A percentile compares a stretch with the other conserved stretches of the same genome.
Conservation (phyloP, 106 monocot genomes). For the Phalaenopsis equestris region DNA sequence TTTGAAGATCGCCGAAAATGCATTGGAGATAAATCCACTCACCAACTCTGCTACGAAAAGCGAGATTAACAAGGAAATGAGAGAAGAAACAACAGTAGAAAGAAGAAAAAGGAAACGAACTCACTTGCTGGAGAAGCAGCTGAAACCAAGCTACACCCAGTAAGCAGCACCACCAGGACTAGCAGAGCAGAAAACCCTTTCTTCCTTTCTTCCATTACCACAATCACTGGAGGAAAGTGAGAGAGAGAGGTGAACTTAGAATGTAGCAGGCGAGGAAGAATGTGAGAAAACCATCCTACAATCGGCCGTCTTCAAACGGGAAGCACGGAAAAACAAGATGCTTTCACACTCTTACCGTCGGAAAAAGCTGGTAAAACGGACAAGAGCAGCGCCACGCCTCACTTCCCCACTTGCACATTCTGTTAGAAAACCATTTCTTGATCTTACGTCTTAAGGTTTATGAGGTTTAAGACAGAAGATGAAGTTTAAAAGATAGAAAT, state of each 20-base stretch:
- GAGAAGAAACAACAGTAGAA: background rate
- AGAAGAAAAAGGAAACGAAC: conserved; percentile 2
- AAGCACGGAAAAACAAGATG: background rate
- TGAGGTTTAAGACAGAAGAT: background rate
- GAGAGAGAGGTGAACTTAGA: background rate
- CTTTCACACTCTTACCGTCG: background rate
- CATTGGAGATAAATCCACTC: conserved; percentile 66
- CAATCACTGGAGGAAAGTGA: background rate
- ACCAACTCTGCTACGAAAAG: conserved; percentile 33
- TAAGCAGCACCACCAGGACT: conserved; percentile 25
- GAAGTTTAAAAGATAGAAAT: background rate
- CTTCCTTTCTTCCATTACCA: conserved; percentile 13
- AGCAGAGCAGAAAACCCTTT: conserved; percentile 12
- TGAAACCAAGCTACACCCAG: conserved; percentile 22
- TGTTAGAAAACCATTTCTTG: background rate
- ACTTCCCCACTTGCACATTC: background rate
- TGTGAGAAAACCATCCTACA: background rate
- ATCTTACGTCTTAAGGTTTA: background rate
- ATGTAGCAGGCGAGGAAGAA: background rate
- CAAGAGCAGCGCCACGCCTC: background rate
- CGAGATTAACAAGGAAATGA: conserved; percentile 1
- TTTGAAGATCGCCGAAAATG: conserved; percentile 42
- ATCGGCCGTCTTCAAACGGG: background rate
- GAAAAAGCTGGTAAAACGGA: background rate
- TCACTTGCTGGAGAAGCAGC: conserved; percentile 50